Percentiles rank a stretch among this genome's conserved stretches.
Conservation (phyloP, 106 monocot genomes). For the Allium cepa region DNA sequence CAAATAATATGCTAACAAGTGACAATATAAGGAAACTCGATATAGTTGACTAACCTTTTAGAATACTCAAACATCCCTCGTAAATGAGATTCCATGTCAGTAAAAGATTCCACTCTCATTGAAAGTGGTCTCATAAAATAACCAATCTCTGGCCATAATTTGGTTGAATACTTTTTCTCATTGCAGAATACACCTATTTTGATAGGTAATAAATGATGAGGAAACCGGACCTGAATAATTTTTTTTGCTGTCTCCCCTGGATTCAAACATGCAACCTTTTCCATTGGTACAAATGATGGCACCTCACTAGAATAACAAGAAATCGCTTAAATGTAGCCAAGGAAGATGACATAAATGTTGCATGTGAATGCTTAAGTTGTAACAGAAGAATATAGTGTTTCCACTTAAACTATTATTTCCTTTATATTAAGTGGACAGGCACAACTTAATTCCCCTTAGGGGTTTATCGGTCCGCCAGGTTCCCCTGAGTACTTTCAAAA, state of each 20-base stretch:
- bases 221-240: constrained; percentile 66
- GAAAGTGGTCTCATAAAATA: constrained; percentile 71
- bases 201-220: constrained; percentile 81
- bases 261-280: constrained; percentile 56
- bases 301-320: constrained; percentile 7
- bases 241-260: constrained; percentile 52
- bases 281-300: constrained; percentile 44
- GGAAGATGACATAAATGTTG: too few species aligned
- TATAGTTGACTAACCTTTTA: constrained; percentile 53
- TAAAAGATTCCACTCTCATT: constrained; percentile 48
- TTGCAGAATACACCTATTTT: constrained; percentile 55
- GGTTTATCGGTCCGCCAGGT: too few species aligned
- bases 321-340: too few species aligned
- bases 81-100: constrained; percentile 51
- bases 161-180: constrained; percentile 52
- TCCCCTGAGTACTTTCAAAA: too few species aligned
- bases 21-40: neutral
- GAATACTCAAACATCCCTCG: constrained; percentile 87
- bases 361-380: too few species aligned
- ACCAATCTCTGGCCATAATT: constrained; percentile 91
- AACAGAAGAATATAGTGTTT: too few species aligned
- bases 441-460: too few species aligned
- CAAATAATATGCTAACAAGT: too few species aligned
- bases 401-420: too few species aligned
- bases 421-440: too few species aligned